These are phyloP conservation scores for Calocera viscosa DNA, from an alignment of 768 basidiomycete species.

Conservation along the genomic window DNA sequence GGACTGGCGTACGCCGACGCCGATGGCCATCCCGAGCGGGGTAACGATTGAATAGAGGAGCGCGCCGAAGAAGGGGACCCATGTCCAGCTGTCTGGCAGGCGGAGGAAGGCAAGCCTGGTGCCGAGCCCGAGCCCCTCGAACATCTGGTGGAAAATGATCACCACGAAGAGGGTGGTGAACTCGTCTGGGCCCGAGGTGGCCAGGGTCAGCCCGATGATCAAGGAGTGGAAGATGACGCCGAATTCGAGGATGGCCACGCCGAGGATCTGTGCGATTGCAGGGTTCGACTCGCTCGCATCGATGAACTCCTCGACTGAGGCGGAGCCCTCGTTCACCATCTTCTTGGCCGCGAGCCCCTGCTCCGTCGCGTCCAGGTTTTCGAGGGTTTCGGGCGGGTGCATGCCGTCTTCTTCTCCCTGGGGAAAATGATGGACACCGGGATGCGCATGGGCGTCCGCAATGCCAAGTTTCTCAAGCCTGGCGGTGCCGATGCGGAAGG, in stretches of 20 bases:
- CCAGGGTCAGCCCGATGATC: constrained; percentile 31
- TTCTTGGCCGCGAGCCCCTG: constrained; percentile 10
- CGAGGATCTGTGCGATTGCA: constrained; percentile 13
- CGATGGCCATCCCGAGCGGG: constrained; percentile 24
- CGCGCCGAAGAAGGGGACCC: constrained; percentile 15
- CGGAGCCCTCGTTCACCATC: neutral
- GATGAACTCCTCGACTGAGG: neutral
- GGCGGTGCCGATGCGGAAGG: too few relatives aligned
- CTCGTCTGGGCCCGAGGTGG: constrained; percentile 22
- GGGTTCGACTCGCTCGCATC: constrained; percentile 19
- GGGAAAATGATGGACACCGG: too few relatives aligned
- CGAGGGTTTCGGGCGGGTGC: neutral
- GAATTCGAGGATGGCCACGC: constrained; percentile 23
- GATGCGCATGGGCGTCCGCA: too few relatives aligned
- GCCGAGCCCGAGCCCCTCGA: constrained; percentile 22
- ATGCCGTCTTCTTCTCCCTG: too few relatives aligned
- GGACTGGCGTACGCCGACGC: constrained; percentile 17
- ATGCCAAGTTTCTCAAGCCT: too few relatives aligned
- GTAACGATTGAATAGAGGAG: constrained; percentile 20
- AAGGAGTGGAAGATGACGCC: constrained; percentile 26
- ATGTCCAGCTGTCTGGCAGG: constrained; percentile 14
- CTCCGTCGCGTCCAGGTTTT: neutral
- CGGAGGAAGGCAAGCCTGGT: constrained; percentile 23
- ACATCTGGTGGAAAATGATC: constrained; percentile 24
- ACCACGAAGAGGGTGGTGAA: constrained; percentile 28